phyloP scores from a whole-genome alignment of 345 rosid species.

The Hypericum perforatum region DNA sequence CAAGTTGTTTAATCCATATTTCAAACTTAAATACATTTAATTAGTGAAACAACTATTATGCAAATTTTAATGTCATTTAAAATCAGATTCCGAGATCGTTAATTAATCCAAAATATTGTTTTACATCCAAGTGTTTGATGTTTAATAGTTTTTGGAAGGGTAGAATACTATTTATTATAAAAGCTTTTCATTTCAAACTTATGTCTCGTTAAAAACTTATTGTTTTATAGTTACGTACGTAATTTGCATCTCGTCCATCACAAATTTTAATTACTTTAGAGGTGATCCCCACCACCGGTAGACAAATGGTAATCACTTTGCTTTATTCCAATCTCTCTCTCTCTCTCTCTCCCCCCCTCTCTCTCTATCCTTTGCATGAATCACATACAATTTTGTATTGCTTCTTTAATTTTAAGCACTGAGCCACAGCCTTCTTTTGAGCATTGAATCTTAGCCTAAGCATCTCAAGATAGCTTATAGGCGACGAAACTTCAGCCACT shows the following conservation, averaged over 20 bases:
- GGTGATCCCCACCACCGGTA: conserved; percentile 27
- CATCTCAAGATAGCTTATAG: conserved; percentile 39
- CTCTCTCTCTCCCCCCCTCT: neutral
- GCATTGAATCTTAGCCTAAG: conserved; percentile 23
- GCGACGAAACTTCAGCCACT: conserved; percentile 48
- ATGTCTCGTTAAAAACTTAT: no score
- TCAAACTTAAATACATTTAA: no score
- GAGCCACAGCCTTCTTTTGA: conserved; percentile 11
- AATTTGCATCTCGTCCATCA: conserved; percentile 1
- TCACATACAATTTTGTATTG: neutral
- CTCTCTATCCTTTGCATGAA: conserved; percentile 25
- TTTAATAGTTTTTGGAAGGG: no score
- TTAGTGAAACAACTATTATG: no score
- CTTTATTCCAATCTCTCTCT: conserved; percentile 5
- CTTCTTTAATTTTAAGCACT: neutral
- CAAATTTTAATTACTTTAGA: conserved; percentile 7
- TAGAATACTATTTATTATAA: no score
- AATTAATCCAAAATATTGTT: no score
- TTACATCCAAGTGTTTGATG: no score
- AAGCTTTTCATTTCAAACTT: no score
- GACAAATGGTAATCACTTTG: conserved; percentile 15
- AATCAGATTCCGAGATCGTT: no score
- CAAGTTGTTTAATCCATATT: no score
- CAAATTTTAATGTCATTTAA: no score
- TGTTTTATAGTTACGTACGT: no score